Evolutionary conservation across 805 yeast species (phyloP), one percentile per base, ranked within the genome.

Genomic region (Yarrowia alimentaria): DNA sequence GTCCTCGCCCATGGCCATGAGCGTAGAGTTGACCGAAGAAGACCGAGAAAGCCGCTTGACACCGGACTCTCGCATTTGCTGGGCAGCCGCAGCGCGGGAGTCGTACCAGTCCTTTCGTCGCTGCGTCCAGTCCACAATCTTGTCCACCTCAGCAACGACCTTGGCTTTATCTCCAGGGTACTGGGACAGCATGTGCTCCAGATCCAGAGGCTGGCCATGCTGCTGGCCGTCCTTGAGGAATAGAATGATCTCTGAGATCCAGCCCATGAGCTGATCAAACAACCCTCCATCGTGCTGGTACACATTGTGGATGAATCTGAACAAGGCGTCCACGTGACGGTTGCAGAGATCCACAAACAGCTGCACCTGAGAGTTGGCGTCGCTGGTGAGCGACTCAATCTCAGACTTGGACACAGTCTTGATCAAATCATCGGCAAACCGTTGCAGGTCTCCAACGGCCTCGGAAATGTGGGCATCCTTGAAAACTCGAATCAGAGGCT

Each of bases 291-390:
- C 98, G 56, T 85, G 79, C n/a, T 74, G 55, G 64, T 90, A 89
- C n/a, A 89, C 77, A 49, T 84, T 81, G 61, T 87, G 91, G 53
- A 91, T 73, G 61, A 91, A 93, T 49, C 70, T 70, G 71, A 86
- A 86, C 40, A 86, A 73, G 10, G 81, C 73, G 52, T 78, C 80
- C 57, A 86, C 85, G 64, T 90, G 95, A 21, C 78, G 77, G 33
- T 80, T 80, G 32, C 88, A 75, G 14, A 91, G 68, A 9, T 70
- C 71, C 62, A 84, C 77, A 30, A 91, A 76, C 33, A 76, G 74
- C 55, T 80, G 76, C 25, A 87, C 90, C 54, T 85, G 75, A 55
- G 84, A 82, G 34, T 77, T 71, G 2, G 85, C 70, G 53, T 79
- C 76, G 5, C 70, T 63, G 13, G 74, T 71, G 52, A 73, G 73